phyloP scores from a whole-genome alignment of 257 asterid genomes.

The Nicotiana obtusifolia region DNA sequence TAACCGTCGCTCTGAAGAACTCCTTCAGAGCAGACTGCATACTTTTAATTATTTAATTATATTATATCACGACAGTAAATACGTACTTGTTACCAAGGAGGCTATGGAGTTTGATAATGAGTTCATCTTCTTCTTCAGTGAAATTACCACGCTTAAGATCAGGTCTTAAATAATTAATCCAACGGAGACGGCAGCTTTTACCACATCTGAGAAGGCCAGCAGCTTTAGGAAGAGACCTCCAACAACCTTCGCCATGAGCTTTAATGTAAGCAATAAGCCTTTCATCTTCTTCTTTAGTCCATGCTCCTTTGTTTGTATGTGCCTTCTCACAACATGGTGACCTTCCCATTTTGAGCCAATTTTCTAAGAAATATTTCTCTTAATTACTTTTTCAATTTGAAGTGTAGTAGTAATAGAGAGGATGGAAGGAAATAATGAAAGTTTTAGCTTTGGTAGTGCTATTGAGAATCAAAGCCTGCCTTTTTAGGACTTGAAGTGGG shows the following conservation, averaged over 20 bases:
- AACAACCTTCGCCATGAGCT: constrained; percentile 89
- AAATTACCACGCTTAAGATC: constrained; percentile 94
- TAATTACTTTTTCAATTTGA: background rate
- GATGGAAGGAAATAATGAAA: background rate
- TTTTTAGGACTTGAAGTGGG: constrained; percentile 35
- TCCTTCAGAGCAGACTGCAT: too few species aligned
- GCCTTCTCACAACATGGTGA: constrained; percentile 98
- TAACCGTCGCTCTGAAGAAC: too few species aligned
- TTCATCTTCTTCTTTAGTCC: constrained; percentile 96
- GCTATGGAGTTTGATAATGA: constrained; percentile 84
- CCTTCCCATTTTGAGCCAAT: constrained; percentile 57
- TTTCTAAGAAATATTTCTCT: background rate
- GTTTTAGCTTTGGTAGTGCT: constrained; percentile 18
- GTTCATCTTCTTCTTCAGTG: constrained; percentile 77
- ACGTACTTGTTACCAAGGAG: constrained; percentile 90
- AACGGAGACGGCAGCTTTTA: constrained; percentile 85
- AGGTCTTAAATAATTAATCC: constrained; percentile 91
- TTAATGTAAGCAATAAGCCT: constrained; percentile 67
- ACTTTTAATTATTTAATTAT: too few species aligned
- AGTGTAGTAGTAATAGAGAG: background rate
- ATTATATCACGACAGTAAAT: too few species aligned
- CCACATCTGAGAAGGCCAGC: constrained; percentile 98
- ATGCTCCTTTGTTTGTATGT: constrained; percentile 93
- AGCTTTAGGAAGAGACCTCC: constrained; percentile 96
- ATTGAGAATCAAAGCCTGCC: constrained; percentile 41